phyloP scores from a whole-genome alignment of 225 moss, liverwort and hornwort genomes.

The Climacium dendroides region DNA sequence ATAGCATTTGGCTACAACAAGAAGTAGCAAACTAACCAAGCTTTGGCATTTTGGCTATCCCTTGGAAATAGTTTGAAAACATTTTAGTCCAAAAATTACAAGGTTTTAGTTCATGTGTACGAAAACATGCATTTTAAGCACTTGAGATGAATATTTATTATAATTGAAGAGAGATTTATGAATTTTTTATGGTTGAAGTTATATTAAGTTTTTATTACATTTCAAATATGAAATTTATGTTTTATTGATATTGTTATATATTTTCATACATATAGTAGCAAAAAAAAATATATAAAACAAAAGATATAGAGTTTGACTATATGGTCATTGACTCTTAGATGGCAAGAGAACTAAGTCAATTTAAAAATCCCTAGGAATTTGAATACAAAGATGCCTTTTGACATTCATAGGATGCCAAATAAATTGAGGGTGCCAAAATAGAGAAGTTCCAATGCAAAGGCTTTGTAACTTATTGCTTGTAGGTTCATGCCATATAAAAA shows the following conservation, averaged over 20 bases:
- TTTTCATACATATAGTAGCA: neutral
- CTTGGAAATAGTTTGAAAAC: neutral
- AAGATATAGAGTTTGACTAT: neutral
- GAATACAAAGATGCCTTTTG: neutral
- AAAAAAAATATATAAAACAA: neutral
- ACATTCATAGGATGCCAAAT: neutral
- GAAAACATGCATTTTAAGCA: neutral
- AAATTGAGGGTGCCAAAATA: neutral
- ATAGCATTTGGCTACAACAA: accelerated
- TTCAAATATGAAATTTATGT: neutral
- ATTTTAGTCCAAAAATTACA: neutral
- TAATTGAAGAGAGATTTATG: neutral
- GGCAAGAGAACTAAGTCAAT: neutral
- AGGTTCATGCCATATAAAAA: neutral
- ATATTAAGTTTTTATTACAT: neutral
- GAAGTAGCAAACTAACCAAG: neutral
- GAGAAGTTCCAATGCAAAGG: too few relatives aligned
- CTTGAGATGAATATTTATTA: neutral
- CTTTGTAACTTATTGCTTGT: accelerated
- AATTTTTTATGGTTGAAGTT: neutral
- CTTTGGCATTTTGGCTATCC: neutral
- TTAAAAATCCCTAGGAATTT: neutral
- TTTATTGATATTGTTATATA: neutral
- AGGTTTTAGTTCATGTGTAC: neutral
- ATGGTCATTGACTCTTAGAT: neutral